Conservation (phyloP, 176 grass and related monocot species). For the Otatea glauca region DNA sequence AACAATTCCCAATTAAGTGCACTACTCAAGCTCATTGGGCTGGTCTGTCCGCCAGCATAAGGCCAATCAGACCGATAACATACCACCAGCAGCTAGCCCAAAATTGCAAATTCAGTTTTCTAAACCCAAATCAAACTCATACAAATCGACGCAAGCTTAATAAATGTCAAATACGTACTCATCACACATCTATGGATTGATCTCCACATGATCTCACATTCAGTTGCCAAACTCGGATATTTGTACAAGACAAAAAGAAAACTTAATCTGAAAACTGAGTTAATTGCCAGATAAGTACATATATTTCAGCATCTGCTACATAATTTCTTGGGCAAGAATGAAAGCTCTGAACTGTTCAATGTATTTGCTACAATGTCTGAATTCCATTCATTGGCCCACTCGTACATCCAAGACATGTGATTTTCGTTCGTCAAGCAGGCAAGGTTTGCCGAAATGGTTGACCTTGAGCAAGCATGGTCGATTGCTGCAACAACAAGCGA, state of each 20-base stretch:
- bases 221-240: neutral
- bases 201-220: neutral
- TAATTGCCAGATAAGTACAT: neutral
- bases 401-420: slow-evolving; percentile 34
- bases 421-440: slow-evolving; percentile 41
- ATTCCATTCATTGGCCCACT: slow-evolving; percentile 5
- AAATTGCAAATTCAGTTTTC: too few species aligned
- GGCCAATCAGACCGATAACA: too few species aligned
- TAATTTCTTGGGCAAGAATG: neutral
- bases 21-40: too few species aligned
- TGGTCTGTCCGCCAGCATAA: too few species aligned
- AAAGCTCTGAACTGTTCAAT: neutral
- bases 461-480: slow-evolving; percentile 27
- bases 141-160: too few species aligned
- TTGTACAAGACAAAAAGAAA: neutral
- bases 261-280: neutral
- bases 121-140: too few species aligned
- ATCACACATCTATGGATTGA: too few species aligned
- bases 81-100: too few species aligned
- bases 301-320: neutral
- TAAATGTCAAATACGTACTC: too few species aligned
- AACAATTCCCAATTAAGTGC: too few species aligned
- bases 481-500: slow-evolving; percentile 48
- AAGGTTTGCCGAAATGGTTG: slow-evolving; percentile 55
- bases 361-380: neutral